A percentile compares a stretch with the other conserved stretches of the same genome.
These are phyloP conservation scores for Medicago ruthenica DNA, from an alignment of 306 rosid genomes.

Conservation along the genomic window DNA sequence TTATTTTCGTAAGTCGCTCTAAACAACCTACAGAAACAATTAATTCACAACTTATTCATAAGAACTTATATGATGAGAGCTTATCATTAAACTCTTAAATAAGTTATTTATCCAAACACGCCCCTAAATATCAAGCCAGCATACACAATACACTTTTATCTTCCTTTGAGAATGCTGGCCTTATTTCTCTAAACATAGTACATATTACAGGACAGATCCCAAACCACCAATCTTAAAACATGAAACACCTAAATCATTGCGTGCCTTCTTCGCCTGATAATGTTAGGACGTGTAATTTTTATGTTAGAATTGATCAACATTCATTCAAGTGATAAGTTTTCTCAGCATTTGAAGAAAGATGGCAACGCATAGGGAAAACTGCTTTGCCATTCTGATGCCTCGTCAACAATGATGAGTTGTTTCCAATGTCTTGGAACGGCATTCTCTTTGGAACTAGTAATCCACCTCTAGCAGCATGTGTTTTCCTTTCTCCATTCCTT, in stretches of 20 bases:
- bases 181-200: slow-evolving; percentile 21
- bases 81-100: background rate
- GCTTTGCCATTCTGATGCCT: slow-evolving; percentile 59
- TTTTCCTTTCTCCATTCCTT: slow-evolving; percentile 52
- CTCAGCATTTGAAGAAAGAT: slow-evolving; percentile 46
- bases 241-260: background rate
- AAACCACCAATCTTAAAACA: slow-evolving; percentile 13
- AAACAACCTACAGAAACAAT: background rate
- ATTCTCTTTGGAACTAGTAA: slow-evolving; percentile 45
- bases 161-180: slow-evolving; percentile 5
- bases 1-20: background rate
- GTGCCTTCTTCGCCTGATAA: slow-evolving; percentile 20
- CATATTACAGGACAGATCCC: slow-evolving; percentile 31
- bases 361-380: slow-evolving; percentile 54
- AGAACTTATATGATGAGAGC: background rate
- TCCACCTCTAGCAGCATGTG: slow-evolving; percentile 32
- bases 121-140: background rate
- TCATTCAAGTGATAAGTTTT: slow-evolving; percentile 25
- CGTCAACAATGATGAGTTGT: slow-evolving; percentile 53
- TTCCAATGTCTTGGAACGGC: slow-evolving; percentile 73
- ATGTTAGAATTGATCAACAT: slow-evolving; percentile 27
- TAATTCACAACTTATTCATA: background rate
- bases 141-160: slow-evolving; percentile 1
- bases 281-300: slow-evolving; percentile 24
- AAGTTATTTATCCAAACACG: background rate